Percentiles rank a stretch among this genome's conserved stretches.
These are phyloP conservation scores for Aspergillus bridgeri DNA, from an alignment of 495 filamentous ascomycete species.

Conservation along the genomic window DNA sequence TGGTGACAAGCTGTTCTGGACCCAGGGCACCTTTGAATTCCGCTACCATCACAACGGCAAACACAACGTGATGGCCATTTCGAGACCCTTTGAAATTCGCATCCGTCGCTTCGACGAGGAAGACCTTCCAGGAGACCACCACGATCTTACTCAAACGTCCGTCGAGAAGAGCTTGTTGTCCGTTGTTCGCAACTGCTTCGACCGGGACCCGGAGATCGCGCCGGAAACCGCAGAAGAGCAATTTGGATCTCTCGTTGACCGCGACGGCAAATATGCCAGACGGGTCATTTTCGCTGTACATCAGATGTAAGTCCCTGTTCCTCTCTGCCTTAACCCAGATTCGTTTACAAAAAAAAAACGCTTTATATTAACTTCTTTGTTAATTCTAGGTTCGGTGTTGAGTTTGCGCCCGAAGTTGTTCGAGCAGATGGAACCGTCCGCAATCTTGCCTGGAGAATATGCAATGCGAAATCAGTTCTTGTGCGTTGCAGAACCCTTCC, in stretches of 20 bases:
- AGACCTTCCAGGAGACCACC: constrained; percentile 38
- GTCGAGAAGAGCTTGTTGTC: constrained; percentile 77
- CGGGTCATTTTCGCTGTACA: constrained; percentile 89
- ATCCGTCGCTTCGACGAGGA: constrained; percentile 72
- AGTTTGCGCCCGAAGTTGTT: constrained; percentile 90
- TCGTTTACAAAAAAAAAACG: too few relatives aligned
- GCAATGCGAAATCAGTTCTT: constrained; percentile 89
- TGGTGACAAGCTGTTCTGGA: constrained; percentile 97
- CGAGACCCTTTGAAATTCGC: constrained; percentile 85
- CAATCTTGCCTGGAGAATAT: constrained; percentile 92
- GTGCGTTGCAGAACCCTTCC: constrained; percentile 50
- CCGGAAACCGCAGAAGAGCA: constrained; percentile 74
- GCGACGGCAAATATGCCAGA: constrained; percentile 83
- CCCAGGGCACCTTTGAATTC: constrained; percentile 90
- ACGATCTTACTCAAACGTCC: constrained; percentile 48
- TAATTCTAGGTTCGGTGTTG: constrained; percentile 75
- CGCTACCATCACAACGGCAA: constrained; percentile 93
- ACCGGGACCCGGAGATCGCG: constrained; percentile 87
- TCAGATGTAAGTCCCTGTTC: constrained; percentile 62
- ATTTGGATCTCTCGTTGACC: constrained; percentile 77
- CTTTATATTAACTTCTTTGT: constrained; percentile 1
- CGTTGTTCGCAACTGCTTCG: constrained; percentile 85
- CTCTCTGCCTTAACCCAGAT: too few relatives aligned
- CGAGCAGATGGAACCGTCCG: constrained; percentile 86
- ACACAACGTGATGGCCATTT: constrained; percentile 95